These are phyloP conservation scores for Hortiboletus campestris DNA, from an alignment of 768 basidiomycete species.

Conservation along the genomic window DNA sequence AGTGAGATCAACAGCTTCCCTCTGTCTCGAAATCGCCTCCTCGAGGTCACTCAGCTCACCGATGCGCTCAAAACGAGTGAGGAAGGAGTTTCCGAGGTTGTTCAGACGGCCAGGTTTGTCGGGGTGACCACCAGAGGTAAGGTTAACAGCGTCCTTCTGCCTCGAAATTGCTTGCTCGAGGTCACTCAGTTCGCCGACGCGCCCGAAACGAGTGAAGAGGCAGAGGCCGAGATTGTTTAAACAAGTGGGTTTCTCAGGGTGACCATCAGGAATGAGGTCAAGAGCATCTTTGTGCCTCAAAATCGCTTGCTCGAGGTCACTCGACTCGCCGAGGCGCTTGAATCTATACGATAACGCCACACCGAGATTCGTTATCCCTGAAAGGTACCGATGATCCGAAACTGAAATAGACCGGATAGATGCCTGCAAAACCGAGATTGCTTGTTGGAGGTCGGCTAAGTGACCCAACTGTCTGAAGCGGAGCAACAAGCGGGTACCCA, in stretches of 20 bases:
- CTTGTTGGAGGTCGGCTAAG: background rate
- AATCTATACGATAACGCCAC: background rate
- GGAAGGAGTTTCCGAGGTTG: background rate
- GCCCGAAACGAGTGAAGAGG: background rate
- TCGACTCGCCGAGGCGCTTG: background rate
- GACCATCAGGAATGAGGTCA: background rate
- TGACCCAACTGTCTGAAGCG: background rate
- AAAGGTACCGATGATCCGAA: background rate
- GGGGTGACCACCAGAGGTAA: background rate
- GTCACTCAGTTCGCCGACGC: background rate
- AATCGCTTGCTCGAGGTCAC: background rate
- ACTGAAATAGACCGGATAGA: background rate
- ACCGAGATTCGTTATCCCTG: background rate
- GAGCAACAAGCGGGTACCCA: background rate
- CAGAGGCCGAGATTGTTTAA: background rate
- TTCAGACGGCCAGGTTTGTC: background rate
- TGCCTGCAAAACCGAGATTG: background rate
- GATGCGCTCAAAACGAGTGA: background rate
- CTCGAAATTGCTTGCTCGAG: constrained; percentile 1
- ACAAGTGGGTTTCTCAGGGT: background rate
- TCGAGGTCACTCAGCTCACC: constrained; percentile 2
- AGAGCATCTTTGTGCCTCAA: background rate
- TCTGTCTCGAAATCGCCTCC: background rate
- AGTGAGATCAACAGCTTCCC: background rate
- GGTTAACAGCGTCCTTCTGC: background rate